Percentiles rank a stretch among this genome's conserved stretches.
Evolutionary conservation across 345 rosid genomes (phyloP).

Genomic region (Noccaea bulbosa): DNA sequence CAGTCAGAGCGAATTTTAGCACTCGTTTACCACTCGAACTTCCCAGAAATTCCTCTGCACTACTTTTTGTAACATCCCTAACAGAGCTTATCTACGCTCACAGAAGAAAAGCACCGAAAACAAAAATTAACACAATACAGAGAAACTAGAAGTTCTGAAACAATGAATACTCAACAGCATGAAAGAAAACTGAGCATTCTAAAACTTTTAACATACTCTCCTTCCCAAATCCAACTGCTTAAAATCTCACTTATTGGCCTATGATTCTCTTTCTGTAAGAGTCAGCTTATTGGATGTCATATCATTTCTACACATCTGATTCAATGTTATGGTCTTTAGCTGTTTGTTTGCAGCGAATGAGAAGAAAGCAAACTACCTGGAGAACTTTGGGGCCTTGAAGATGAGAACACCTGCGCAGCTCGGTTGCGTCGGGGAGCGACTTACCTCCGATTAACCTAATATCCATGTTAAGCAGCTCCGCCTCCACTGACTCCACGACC

Average conservation of each 20-base stretch:
- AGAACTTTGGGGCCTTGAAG: conserved; percentile 80
- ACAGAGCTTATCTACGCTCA: conserved; percentile 60
- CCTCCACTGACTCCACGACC: conserved; percentile 62
- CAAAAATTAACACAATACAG: not conserved
- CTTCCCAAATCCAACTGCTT: not conserved
- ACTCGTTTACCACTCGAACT: conserved; percentile 59
- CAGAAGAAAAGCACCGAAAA: conserved; percentile 11
- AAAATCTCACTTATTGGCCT: not conserved
- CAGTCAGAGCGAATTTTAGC: conserved; percentile 67
- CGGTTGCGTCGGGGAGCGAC: conserved; percentile 60
- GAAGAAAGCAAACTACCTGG: conserved; percentile 52
- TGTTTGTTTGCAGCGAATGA: conserved; percentile 2
- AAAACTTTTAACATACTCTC: not conserved
- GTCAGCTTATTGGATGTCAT: not conserved
- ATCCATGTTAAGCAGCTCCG: conserved; percentile 81
- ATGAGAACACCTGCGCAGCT: conserved; percentile 55
- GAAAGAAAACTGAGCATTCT: conserved; percentile 15
- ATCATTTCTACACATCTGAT: not conserved
- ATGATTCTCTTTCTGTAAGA: not conserved
- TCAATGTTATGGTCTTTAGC: not conserved
- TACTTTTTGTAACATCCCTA: conserved; percentile 74
- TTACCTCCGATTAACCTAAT: conserved; percentile 63
- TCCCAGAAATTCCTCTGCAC: conserved; percentile 56
- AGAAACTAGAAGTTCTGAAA: not conserved
- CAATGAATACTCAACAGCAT: not conserved